Evolutionary conservation across 805 yeast genomes (phyloP).

Genomic region (Candida parachauliodes): DNA sequence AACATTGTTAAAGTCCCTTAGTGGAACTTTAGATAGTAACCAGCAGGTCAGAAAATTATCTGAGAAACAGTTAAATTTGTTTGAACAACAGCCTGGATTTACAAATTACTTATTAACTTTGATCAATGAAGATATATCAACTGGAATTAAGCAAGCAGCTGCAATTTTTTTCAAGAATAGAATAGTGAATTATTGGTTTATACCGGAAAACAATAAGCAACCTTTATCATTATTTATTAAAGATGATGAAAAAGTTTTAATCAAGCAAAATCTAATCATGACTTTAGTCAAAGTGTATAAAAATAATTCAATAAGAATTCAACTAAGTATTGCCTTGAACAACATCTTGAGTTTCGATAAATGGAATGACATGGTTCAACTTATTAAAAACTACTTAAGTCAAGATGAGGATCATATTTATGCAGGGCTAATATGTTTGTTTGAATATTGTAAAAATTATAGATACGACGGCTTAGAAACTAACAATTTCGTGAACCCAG

Average conservation of each 20-base stretch:
- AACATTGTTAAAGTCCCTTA: slow-evolving; percentile 46
- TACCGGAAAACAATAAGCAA: slow-evolving; percentile 25
- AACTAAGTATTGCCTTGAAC: slow-evolving; percentile 55
- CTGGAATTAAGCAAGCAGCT: slow-evolving; percentile 40
- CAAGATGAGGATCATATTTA: slow-evolving; percentile 34
- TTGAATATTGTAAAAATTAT: slow-evolving; percentile 39
- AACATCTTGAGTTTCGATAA: slow-evolving; percentile 48
- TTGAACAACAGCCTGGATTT: slow-evolving; percentile 56
- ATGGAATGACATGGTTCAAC: slow-evolving; percentile 36
- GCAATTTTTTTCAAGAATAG: slow-evolving; percentile 44
- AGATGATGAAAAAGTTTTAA: slow-evolving; percentile 31
- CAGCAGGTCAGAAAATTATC: slow-evolving; percentile 48
- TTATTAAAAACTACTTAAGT: slow-evolving; percentile 35
- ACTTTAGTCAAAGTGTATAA: slow-evolving; percentile 39
- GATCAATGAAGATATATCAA: slow-evolving; percentile 38
- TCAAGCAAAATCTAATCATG: slow-evolving; percentile 42
- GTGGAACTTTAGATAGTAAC: slow-evolving; percentile 53
- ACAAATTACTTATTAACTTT: slow-evolving; percentile 51
- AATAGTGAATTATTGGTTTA: slow-evolving; percentile 34
- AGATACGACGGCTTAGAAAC: slow-evolving; percentile 47
- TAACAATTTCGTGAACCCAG: slow-evolving; percentile 28
- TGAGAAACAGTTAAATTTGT: slow-evolving; percentile 47
- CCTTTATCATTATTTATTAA: slow-evolving; percentile 20
- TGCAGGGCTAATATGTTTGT: slow-evolving; percentile 38
- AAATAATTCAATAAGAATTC: slow-evolving; percentile 44